Evolutionary conservation across 768 basidiomycete genomes (phyloP).

Genomic region (Pholiota molesta): DNA sequence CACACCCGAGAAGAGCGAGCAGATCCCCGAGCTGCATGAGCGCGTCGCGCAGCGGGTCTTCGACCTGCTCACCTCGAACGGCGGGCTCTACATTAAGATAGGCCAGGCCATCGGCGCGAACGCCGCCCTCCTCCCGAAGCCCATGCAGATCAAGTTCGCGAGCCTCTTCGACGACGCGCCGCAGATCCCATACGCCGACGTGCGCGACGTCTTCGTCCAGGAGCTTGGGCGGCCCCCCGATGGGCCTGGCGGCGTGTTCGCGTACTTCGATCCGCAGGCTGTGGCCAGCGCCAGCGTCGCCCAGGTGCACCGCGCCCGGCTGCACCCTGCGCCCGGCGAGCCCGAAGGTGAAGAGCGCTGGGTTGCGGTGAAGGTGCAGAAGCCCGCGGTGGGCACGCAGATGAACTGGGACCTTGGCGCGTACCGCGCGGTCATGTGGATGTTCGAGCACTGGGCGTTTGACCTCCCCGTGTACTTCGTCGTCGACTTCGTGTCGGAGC

Average conservation of each 20-base stretch:
- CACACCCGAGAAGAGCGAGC: conserved; percentile 65
- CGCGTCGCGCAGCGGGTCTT: conserved; percentile 81
- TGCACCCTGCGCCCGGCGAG: conserved; percentile 41
- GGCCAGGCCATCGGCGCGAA: conserved; percentile 87
- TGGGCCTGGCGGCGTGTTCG: conserved; percentile 76
- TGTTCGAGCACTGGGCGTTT: conserved; percentile 79
- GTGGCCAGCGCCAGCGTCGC: conserved; percentile 91
- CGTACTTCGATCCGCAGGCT: conserved; percentile 73
- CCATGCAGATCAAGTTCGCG: conserved; percentile 82
- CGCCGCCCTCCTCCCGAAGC: conserved; percentile 79
- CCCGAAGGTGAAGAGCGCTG: conserved; percentile 50
- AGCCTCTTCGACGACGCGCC: conserved; percentile 90
- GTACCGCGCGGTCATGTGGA: conserved; percentile 76
- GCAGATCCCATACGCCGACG: conserved; percentile 72
- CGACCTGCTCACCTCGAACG: conserved; percentile 78
- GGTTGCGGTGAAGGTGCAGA: conserved; percentile 95
- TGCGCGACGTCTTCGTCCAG: conserved; percentile 65
- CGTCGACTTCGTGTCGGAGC: conserved; percentile 79
- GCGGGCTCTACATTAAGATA: conserved; percentile 86
- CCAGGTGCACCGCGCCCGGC: conserved; percentile 83
- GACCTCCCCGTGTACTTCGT: conserved; percentile 84
- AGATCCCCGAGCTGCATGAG: conserved; percentile 81
- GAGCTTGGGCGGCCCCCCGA: conserved; percentile 71
- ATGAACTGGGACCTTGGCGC: conserved; percentile 82
- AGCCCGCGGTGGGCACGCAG: conserved; percentile 85